Conservation (phyloP, 2,329 filamentous ascomycete genomes). For the Gyromitra esculenta region DNA sequence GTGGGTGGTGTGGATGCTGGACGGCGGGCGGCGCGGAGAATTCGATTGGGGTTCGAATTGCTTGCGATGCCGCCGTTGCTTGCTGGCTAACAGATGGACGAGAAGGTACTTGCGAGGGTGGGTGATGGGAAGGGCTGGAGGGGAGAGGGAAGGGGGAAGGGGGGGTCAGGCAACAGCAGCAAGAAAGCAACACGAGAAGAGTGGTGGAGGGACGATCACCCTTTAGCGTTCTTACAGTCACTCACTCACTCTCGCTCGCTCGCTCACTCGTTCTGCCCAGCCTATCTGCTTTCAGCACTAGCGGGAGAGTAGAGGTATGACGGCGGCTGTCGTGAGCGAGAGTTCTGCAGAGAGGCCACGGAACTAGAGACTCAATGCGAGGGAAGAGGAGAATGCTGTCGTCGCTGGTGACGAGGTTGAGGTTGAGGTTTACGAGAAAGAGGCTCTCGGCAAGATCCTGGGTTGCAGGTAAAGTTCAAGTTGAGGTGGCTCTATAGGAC, state of each 20-base stretch:
- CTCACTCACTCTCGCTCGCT: slow-evolving; percentile 36
- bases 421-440: slow-evolving; percentile 34
- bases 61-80: slow-evolving; percentile 52
- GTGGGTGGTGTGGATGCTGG: slow-evolving; percentile 43
- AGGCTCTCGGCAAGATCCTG: slow-evolving; percentile 47
- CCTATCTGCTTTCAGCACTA: slow-evolving; percentile 27
- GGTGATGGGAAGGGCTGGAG: slow-evolving; percentile 45
- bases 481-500: slow-evolving; percentile 33
- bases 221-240: slow-evolving; percentile 47
- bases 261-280: slow-evolving; percentile 39
- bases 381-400: slow-evolving; percentile 29
- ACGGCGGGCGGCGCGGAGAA: slow-evolving; percentile 49
- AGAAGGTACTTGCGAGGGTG: slow-evolving; percentile 41
- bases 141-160: slow-evolving; percentile 37
- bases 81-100: slow-evolving; percentile 45
- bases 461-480: slow-evolving; percentile 42
- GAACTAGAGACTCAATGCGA: slow-evolving; percentile 46
- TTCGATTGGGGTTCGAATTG: slow-evolving; percentile 52
- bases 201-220: slow-evolving; percentile 45
- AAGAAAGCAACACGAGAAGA: slow-evolving; percentile 33
- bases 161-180: slow-evolving; percentile 41
- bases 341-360: slow-evolving; percentile 39
- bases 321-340: slow-evolving; percentile 35
- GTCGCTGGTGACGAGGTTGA: slow-evolving; percentile 32
- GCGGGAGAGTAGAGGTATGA: slow-evolving; percentile 31